Percentiles rank a stretch among this genome's conserved stretches.
These are phyloP conservation scores for Myxozyma kluyveri DNA, from an alignment of 805 yeast genomes.

Conservation along the genomic window DNA sequence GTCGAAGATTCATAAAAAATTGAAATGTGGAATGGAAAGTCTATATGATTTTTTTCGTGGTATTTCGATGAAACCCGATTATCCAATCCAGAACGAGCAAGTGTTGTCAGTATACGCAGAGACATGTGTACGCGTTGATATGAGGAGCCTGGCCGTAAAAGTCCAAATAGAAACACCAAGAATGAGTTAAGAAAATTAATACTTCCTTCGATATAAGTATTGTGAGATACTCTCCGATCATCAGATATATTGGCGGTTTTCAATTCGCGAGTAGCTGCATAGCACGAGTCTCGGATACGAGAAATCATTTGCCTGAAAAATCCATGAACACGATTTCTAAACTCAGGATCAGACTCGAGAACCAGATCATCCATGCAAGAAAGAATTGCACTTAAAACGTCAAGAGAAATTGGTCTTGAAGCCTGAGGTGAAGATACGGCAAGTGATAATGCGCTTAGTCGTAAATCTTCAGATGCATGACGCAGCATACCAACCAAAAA, in stretches of 20 bases:
- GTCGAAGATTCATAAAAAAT: slow-evolving; percentile 45
- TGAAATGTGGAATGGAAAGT: slow-evolving; percentile 49
- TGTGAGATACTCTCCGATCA: too few relatives aligned
- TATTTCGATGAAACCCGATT: slow-evolving; percentile 39
- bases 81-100: slow-evolving; percentile 60
- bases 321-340: slow-evolving; percentile 64
- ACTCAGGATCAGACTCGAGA: slow-evolving; percentile 64
- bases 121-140: slow-evolving; percentile 54
- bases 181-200: slow-evolving; percentile 46
- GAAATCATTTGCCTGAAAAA: slow-evolving; percentile 58
- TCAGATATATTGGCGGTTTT: slow-evolving; percentile 43
- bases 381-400: slow-evolving; percentile 46
- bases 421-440: slow-evolving; percentile 60
- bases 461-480: slow-evolving; percentile 43
- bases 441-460: slow-evolving; percentile 60
- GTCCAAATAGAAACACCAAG: slow-evolving; percentile 39
- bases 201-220: slow-evolving; percentile 19
- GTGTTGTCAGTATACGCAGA: slow-evolving; percentile 45
- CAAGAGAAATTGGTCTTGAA: slow-evolving; percentile 53
- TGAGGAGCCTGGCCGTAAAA: slow-evolving; percentile 55
- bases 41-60: slow-evolving; percentile 47
- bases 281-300: slow-evolving; percentile 67
- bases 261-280: slow-evolving; percentile 54
- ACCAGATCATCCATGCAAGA: slow-evolving; percentile 51
- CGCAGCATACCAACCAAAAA: slow-evolving; percentile 45